A percentile compares a stretch with the other conserved stretches of the same genome.
Conservation (phyloP, 805 yeast genomes). For the Torulaspora delbrueckii region DNA sequence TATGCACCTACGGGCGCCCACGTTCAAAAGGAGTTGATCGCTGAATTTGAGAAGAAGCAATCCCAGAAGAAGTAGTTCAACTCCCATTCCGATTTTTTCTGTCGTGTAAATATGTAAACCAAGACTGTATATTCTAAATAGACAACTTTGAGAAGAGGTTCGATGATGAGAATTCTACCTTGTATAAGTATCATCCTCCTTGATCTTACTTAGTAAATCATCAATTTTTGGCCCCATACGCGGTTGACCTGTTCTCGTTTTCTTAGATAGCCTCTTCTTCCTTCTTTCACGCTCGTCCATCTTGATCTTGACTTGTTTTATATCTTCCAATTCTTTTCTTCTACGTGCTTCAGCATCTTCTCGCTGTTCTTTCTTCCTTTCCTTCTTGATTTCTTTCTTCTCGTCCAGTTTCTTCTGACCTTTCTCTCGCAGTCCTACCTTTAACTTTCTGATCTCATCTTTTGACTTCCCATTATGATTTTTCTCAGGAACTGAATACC, state of each 20-base stretch:
- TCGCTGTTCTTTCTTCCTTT: slow-evolving; percentile 34
- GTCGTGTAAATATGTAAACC: slow-evolving; percentile 8
- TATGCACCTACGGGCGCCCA: slow-evolving; percentile 89
- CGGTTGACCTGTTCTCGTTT: slow-evolving; percentile 79
- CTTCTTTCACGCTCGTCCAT: slow-evolving; percentile 41
- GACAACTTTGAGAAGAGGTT: background rate
- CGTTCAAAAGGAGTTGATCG: slow-evolving; percentile 83
- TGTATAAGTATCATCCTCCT: slow-evolving; percentile 40
- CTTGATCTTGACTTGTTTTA: slow-evolving; percentile 37
- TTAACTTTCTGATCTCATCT: slow-evolving; percentile 19
- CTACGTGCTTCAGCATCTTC: slow-evolving; percentile 38
- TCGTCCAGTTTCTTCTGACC: slow-evolving; percentile 32
- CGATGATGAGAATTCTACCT: slow-evolving; percentile 4
- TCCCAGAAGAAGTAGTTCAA: slow-evolving; percentile 33
- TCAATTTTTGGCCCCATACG: slow-evolving; percentile 85
- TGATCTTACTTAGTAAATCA: slow-evolving; percentile 71
- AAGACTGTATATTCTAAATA: slow-evolving; percentile 15
- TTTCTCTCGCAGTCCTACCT: slow-evolving; percentile 20
- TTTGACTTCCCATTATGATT: slow-evolving; percentile 8
- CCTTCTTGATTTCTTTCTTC: slow-evolving; percentile 36
- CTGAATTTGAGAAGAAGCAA: slow-evolving; percentile 65
- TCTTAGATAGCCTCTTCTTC: slow-evolving; percentile 44
- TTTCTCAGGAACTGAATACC: slow-evolving; percentile 48
- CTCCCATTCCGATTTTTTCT: background rate
- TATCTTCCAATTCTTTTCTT: slow-evolving; percentile 37